Conservation (phyloP, 352 stramenopile species). For the Globisporangium megalacanthum region DNA sequence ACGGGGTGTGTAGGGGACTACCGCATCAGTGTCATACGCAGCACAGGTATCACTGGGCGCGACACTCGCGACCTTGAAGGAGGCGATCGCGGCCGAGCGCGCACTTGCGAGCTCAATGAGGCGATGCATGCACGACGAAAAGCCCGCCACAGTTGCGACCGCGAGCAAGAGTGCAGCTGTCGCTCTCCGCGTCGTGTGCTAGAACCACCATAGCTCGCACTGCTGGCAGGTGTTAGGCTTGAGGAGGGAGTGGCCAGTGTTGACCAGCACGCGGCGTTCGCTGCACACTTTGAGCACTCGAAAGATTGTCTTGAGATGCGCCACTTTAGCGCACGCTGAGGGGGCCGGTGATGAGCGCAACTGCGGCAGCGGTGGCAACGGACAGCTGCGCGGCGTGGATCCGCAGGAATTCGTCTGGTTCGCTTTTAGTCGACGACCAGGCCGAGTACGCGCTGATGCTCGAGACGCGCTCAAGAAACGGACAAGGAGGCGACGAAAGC, state of each 20-base stretch:
- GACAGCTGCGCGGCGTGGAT: conserved; percentile 5
- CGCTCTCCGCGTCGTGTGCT: conserved; percentile 51
- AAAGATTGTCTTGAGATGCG: conserved; percentile 75
- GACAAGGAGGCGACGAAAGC: conserved; percentile 75
- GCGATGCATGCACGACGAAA: conserved; percentile 48
- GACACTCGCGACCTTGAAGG: conserved; percentile 55
- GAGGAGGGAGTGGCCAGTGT: conserved; percentile 46
- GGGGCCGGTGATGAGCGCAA: conserved; percentile 14
- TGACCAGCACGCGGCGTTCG: conserved; percentile 49
- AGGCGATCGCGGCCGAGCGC: conserved; percentile 43
- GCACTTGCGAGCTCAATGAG: conserved; percentile 51
- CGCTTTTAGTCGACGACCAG: conserved; percentile 50
- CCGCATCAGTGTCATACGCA: too few relatives aligned
- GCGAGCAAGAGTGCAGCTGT: conserved; percentile 37
- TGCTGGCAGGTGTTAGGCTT: conserved; percentile 56
- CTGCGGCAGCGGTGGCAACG: neutral
- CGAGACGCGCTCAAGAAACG: conserved; percentile 76
- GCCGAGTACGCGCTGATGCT: conserved; percentile 68
- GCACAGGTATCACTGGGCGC: too few relatives aligned
- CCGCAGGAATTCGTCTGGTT: conserved; percentile 20
- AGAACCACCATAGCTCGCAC: conserved; percentile 74
- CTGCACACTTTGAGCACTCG: conserved; percentile 53
- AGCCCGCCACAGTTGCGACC: conserved; percentile 36
- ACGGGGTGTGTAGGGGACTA: too few relatives aligned
- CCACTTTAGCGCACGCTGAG: conserved; percentile 66